These are phyloP conservation scores for Penicillium dipodomyicola DNA, from an alignment of 495 filamentous ascomycete species.

Conservation along the genomic window DNA sequence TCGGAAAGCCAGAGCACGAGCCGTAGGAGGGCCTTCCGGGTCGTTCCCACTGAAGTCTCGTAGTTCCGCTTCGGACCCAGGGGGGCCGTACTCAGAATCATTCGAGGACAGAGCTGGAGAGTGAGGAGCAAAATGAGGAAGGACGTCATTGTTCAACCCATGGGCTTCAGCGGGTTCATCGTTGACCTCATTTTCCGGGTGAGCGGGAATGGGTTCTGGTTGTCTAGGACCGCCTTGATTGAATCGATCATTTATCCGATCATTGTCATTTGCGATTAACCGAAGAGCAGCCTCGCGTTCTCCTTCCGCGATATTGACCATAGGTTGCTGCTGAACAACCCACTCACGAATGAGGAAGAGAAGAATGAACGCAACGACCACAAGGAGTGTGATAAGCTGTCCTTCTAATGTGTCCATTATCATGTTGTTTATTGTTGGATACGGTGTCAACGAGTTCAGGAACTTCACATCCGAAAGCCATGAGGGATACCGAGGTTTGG, in stretches of 20 bases:
- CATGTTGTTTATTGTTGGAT: conserved; percentile 69
- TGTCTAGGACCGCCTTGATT: conserved; percentile 10
- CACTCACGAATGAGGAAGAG: conserved; percentile 96
- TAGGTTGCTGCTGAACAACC: conserved; percentile 95
- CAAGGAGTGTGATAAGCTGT: conserved; percentile 84
- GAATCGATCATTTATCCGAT: conserved; percentile 26
- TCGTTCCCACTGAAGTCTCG: background rate
- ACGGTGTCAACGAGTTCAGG: conserved; percentile 69
- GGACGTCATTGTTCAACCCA: conserved; percentile 19
- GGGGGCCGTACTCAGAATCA: conserved; percentile 24
- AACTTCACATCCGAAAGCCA: conserved; percentile 70
- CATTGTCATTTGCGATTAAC: conserved; percentile 44
- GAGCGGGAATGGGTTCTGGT: conserved; percentile 8
- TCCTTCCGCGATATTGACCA: conserved; percentile 57
- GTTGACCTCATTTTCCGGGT: conserved; percentile 12
- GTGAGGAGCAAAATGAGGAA: conserved; percentile 11
- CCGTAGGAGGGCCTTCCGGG: conserved; percentile 1
- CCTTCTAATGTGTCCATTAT: conserved; percentile 86
- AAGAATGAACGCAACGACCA: conserved; percentile 89
- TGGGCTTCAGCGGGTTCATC: conserved; percentile 17
- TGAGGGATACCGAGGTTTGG: conserved; percentile 39
- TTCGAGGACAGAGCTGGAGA: conserved; percentile 28
- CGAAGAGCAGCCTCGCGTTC: conserved; percentile 45
- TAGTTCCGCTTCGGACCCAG: conserved; percentile 10
- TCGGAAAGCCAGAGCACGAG: conserved; percentile 46